Evolutionary conservation across 257 asterid genomes (phyloP).

Genomic region (Solanum raphanifolium): DNA sequence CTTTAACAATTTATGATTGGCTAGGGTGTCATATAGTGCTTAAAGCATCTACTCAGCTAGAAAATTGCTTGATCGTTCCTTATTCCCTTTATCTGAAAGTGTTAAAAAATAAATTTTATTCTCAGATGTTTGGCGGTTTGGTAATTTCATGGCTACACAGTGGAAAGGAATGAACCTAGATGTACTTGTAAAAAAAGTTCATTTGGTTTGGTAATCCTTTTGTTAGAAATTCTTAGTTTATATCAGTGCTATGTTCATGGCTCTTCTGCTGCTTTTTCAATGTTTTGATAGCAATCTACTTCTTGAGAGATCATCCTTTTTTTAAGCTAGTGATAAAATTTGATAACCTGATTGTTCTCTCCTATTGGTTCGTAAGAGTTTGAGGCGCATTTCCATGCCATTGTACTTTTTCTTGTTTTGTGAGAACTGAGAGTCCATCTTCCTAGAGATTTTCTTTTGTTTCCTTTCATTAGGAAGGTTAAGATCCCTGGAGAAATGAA

Average conservation of each 20-base stretch:
- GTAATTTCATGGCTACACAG: not conserved
- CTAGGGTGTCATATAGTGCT: not conserved
- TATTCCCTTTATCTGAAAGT: not conserved
- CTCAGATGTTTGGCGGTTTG: not conserved
- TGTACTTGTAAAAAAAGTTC: not conserved
- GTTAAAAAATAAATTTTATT: not conserved
- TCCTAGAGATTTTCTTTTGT: not conserved
- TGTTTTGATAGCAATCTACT: not conserved
- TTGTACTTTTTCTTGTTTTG: not conserved
- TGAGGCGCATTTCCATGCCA: not conserved
- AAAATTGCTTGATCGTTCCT: not conserved
- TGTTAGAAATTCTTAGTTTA: not conserved
- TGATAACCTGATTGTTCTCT: not conserved
- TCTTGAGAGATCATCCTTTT: not conserved
- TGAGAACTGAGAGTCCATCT: not conserved
- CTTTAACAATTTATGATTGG: not conserved
- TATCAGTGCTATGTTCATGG: not conserved
- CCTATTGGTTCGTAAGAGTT: not conserved
- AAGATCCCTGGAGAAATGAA: not conserved
- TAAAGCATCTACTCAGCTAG: not conserved
- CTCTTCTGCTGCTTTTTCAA: not conserved
- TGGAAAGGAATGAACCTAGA: not conserved
- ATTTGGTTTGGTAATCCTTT: not conserved
- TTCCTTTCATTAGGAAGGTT: not conserved
- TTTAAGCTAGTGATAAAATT: not conserved